Base-by-base conservation (phyloP, 495 filamentous ascomycete genomes). In the Aspergillus baeticus region DNA sequence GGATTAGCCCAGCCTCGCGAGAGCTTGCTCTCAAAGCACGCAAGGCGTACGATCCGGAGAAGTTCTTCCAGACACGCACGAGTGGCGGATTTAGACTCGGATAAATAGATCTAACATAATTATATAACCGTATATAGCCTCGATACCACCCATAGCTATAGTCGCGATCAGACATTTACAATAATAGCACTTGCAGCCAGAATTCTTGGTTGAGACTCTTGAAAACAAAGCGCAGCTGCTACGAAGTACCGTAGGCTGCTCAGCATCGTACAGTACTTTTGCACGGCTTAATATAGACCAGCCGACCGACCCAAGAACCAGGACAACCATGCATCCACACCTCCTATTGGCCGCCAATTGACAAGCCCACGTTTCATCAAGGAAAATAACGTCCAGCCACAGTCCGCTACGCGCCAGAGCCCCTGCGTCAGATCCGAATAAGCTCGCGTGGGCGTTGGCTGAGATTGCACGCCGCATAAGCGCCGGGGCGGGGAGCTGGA, bases 51-150 rank as follows among this genome's bases (percentile, higher is more conserved):
- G 84, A 86, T 64, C 83, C 84, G 1, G 65, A 78, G 8, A 73
- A 75, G 1, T 78, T 87, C 63, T 85, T 81, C 69, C 77, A 79
- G 65, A 73, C 67, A 42, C 76, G 82, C 57, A 86, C 83, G 0
- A 81, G 78, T 10, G 83, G 85, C 22, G 76, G 76, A 4, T 79
- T 69, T 55, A 65, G 72, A 57, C 46, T 77, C 20, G 57, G 65
- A 15, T 71, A 67, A 31, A 29, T 8, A 8, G 8, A 29, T 29
- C 26, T n/a, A n/a, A 29, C 8, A 29, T 29, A 29, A 29, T 8
- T 29, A n/a, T n/a, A n/a, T n/a, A 29, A 29, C 26, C 26, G 26
- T 29, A 29, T 29, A 29, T 29, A 29, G 26, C 26, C 8, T 3
- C 8, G 26, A 29, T 8, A 29, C 26, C n/a, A n/a, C n/a, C n/a